phyloP scores from a whole-genome alignment of 192 early-diverging fungal genomes.

The Dissophora globulifera region DNA sequence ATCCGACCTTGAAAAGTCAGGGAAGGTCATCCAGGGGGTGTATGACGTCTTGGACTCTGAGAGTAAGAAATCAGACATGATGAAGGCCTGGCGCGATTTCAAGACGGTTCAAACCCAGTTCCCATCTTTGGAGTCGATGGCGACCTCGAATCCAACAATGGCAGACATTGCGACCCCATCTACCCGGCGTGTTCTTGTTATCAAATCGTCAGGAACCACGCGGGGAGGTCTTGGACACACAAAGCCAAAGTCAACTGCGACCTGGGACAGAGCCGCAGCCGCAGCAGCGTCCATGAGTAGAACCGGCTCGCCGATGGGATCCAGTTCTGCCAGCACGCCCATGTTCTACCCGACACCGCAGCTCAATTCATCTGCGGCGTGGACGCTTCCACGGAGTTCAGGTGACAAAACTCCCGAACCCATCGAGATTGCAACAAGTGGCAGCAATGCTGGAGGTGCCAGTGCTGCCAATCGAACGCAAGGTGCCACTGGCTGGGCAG shows the following conservation, averaged over 20 bases:
- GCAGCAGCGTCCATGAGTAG: conserved; percentile 52
- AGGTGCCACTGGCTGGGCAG: conserved; percentile 26
- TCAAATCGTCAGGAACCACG: conserved; percentile 71
- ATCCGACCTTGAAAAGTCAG: conserved; percentile 49
- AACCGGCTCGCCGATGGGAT: conserved; percentile 23
- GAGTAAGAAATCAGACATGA: conserved; percentile 66
- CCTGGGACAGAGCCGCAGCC: conserved; percentile 62
- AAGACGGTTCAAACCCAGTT: conserved; percentile 62
- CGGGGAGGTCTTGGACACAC: conserved; percentile 55
- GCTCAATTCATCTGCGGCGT: conserved; percentile 38
- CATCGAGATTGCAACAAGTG: neutral
- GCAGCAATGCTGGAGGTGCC: neutral
- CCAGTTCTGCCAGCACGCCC: conserved; percentile 16
- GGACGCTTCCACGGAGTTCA: conserved; percentile 12
- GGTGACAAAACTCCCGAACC: neutral
- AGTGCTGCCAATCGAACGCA: neutral
- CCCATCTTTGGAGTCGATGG: conserved; percentile 28
- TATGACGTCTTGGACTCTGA: conserved; percentile 62
- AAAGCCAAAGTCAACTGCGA: conserved; percentile 52
- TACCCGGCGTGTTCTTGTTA: conserved; percentile 72
- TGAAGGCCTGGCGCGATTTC: conserved; percentile 73
- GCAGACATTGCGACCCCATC: conserved; percentile 53
- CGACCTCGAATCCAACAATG: conserved; percentile 34
- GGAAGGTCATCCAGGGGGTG: conserved; percentile 62
- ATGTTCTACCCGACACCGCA: conserved; percentile 49